These are phyloP conservation scores for Closterium sp. DNA, from an alignment of 139 green algal species.

Conservation along the genomic window DNA sequence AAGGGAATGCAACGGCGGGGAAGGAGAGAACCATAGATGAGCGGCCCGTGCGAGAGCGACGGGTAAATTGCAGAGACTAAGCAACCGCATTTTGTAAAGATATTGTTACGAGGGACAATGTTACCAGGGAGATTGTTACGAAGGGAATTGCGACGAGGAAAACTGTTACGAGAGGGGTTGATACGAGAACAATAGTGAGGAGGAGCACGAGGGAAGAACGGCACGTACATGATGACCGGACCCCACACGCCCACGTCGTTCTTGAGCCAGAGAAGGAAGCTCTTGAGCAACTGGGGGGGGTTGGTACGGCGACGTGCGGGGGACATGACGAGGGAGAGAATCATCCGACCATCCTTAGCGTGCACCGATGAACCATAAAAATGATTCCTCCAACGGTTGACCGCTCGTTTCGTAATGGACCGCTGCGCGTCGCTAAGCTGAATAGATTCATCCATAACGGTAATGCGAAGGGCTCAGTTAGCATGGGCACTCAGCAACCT, in stretches of 20 bases:
- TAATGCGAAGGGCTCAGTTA: too few species aligned
- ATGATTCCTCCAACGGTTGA: neutral
- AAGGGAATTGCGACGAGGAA: neutral
- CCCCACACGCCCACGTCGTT: conserved; percentile 40
- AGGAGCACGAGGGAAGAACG: neutral
- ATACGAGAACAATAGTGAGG: neutral
- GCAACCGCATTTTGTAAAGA: too few species aligned
- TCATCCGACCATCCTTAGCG: neutral
- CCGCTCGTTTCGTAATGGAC: neutral
- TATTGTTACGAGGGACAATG: neutral
- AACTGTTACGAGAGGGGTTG: too few species aligned
- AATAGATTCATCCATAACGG: too few species aligned
- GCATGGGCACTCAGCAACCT: neutral
- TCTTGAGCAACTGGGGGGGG: conserved; percentile 25
- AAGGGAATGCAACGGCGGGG: neutral
- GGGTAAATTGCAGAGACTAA: neutral
- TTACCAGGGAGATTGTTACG: neutral
- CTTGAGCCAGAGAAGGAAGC: conserved; percentile 35
- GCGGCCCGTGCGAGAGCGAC: neutral
- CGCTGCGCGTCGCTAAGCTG: neutral
- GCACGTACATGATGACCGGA: conserved; percentile 32
- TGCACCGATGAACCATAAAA: neutral
- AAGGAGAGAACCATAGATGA: neutral
- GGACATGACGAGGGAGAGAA: neutral
- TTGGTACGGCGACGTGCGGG: too few species aligned